Base-by-base conservation (phyloP, 2,329 filamentous ascomycete species). In the Thelonectria discophora region DNA sequence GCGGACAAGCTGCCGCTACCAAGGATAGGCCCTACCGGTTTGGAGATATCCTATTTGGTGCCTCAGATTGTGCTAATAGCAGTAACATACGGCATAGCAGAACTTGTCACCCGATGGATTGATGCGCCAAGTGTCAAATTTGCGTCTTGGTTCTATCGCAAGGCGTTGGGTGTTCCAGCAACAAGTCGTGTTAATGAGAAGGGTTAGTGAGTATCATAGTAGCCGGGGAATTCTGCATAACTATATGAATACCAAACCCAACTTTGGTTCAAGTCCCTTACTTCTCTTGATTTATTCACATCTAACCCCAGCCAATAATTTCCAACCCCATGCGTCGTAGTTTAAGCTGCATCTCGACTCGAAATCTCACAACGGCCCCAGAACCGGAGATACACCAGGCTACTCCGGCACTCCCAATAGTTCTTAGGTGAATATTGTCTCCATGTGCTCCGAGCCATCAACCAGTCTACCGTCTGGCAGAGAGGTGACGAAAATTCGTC, bases 111-210 rank as follows among this genome's bases (percentile, higher is more conserved):
- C 1, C 80, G 78, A 47, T 67, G 79, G 17, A 75, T 90, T 15
- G 88, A 90, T 64, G 84, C 88, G 64, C 87, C 87, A 1, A 84
- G 83, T 49, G 85, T 90, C 15, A 82, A 76, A 48, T 81, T 88
- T 67, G 76, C 85, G 11, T 78, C 80, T 30, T 86, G 84, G 84
- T 60, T 88, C 17, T 89, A 90, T 73, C 79, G 75, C 60, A 80
- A 75, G 68, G 79, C 80, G 3, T 62, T 82, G 40, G 68, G 65
- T 10, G 54, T 58, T 12, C 55, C 63, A 54, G 51, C 34, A 15
- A 43, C 32, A 46, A 67, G 68, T 37, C 58, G 71, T 43, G 62
- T 69, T 20, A 67, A n/a, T n/a, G n/a, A n/a, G n/a, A n/a, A 63
- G 55, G 54, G 59, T 9, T 67, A 61, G 37, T n/a, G n/a, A n/a